Base-by-base conservation (phyloP, 306 rosid genomes). In the Potentilla sterilis region DNA sequence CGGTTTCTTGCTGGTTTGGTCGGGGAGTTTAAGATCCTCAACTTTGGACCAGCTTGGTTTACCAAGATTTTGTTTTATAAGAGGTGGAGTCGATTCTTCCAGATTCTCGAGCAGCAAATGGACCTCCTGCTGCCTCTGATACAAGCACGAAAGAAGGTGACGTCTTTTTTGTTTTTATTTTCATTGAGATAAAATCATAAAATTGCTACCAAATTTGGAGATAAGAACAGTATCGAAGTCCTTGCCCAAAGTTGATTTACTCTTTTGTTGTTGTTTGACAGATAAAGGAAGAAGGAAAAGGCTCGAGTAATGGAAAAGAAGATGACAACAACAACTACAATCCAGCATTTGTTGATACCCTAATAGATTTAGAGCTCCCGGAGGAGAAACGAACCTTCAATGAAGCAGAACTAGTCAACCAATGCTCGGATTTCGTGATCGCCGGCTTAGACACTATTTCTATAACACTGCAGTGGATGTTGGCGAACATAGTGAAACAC, bases 401-500 rank as follows among this genome's bases (percentile, higher is more conserved):
- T 2, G n/a, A 40, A 5, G 57, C 34, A 0, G 82, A 78, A 49
- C 42, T 78, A 38, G 73, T 72, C 11, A 64, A 32, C 22, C 44
- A 62, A 13, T 71, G 82, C 58, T 78, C 77, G 16, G 82, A 72
- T 32, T 63, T 78, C 34, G 67, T 78, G 22, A 64, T 47, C 67
- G 54, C 58, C 6, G 82, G 77, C n/a, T 63, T 77, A 0, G 82
- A 72, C 44, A 72, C 77, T 0, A 72, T 71, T 11, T 40, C 77
- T 1, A 63, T 71, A 6, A 65, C 73, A 13, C 32, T 78, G 57
- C 47, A 78, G 22, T 78, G 82, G 82, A 51, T 78, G 38, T 63
- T 78, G 77, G 82, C 77, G 2, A 78, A 63, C 42, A 15, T 78
- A 28, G 81, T 78, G 16, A 78, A 78, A 21, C 9, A 72, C 37